A percentile compares a stretch with the other conserved stretches of the same genome.
These are phyloP conservation scores for Penicillium bialowiezense DNA, from an alignment of 495 filamentous ascomycete genomes.

Conservation along the genomic window DNA sequence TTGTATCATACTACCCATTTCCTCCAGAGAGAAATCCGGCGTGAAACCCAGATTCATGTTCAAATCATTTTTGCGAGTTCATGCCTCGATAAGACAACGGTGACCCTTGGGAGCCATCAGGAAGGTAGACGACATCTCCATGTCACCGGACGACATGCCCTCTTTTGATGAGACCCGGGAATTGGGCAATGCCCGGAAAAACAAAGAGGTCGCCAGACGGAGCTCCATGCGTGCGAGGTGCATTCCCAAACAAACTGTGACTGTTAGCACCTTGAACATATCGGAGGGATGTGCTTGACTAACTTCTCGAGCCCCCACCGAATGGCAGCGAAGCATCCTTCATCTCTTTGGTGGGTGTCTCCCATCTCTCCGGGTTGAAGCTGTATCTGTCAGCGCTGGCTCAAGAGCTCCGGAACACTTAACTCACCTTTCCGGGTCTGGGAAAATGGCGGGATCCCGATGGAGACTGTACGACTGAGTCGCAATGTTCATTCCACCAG, in stretches of 20 bases:
- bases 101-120: slow-evolving; percentile 41
- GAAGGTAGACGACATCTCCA: slow-evolving; percentile 41
- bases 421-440: slow-evolving; percentile 27
- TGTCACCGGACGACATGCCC: slow-evolving; percentile 43
- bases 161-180: slow-evolving; percentile 24
- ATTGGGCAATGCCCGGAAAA: slow-evolving; percentile 32
- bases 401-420: neutral
- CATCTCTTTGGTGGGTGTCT: slow-evolving; percentile 44
- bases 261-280: neutral
- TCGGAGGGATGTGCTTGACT: slow-evolving; percentile 6
- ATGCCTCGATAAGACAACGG: slow-evolving; percentile 43
- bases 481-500: slow-evolving; percentile 28
- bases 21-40: no score
- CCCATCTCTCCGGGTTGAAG: slow-evolving; percentile 46
- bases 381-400: slow-evolving; percentile 9
- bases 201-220: slow-evolving; percentile 29
- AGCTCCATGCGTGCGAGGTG: slow-evolving; percentile 38
- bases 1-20: no score
- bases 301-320: slow-evolving; percentile 47
- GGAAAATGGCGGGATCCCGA: slow-evolving; percentile 28
- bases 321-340: slow-evolving; percentile 53
- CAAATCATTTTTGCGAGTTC: no score
- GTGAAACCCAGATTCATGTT: no score
- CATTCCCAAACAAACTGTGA: slow-evolving; percentile 39
- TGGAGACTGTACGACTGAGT: slow-evolving; percentile 47